Percentiles rank a stretch among this genome's conserved stretches.
Evolutionary conservation across 805 yeast species (phyloP).

Genomic region (Sugiyamaella americana): DNA sequence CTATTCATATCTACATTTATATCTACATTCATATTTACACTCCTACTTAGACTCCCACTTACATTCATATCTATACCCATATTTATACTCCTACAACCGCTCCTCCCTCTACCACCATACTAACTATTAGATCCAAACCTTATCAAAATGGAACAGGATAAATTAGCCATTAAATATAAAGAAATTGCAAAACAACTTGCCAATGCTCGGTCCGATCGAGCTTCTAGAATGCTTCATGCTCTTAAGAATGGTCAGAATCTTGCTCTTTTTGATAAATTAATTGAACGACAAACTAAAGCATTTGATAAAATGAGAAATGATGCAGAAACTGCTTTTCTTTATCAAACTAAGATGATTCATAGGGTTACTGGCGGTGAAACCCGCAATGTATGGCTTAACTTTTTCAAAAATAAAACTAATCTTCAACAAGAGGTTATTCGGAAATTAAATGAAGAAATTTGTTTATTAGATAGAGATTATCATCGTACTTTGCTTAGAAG

Average conservation of each 20-base stretch:
- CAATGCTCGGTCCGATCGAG: slow-evolving; percentile 17
- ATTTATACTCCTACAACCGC: too few species aligned
- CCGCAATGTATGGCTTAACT: slow-evolving; percentile 29
- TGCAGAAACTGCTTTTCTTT: slow-evolving; percentile 15
- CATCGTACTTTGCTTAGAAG: slow-evolving; percentile 11
- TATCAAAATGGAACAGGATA: slow-evolving; percentile 18
- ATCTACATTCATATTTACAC: too few species aligned
- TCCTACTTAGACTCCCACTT: too few species aligned
- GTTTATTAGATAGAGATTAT: slow-evolving; percentile 25
- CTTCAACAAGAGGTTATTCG: slow-evolving; percentile 23
- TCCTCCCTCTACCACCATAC: too few species aligned
- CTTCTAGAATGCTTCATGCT: slow-evolving; percentile 18
- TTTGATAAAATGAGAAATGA: slow-evolving; percentile 16
- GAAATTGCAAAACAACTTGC: slow-evolving; percentile 21
- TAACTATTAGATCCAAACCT: slow-evolving; percentile 14
- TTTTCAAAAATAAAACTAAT: slow-evolving; percentile 22
- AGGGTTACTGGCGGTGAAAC: slow-evolving; percentile 21
- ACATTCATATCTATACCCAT: too few species aligned
- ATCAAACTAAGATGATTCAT: slow-evolving; percentile 20
- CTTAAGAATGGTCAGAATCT: slow-evolving; percentile 19
- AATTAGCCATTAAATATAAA: slow-evolving; percentile 19
- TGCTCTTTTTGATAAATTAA: slow-evolving; percentile 15
- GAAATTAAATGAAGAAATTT: slow-evolving; percentile 20
- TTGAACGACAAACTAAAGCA: slow-evolving; percentile 12
- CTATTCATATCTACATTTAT: too few species aligned